These are phyloP conservation scores for Fragaria ananassa DNA, from an alignment of 306 rosid genomes.

Conservation along the genomic window DNA sequence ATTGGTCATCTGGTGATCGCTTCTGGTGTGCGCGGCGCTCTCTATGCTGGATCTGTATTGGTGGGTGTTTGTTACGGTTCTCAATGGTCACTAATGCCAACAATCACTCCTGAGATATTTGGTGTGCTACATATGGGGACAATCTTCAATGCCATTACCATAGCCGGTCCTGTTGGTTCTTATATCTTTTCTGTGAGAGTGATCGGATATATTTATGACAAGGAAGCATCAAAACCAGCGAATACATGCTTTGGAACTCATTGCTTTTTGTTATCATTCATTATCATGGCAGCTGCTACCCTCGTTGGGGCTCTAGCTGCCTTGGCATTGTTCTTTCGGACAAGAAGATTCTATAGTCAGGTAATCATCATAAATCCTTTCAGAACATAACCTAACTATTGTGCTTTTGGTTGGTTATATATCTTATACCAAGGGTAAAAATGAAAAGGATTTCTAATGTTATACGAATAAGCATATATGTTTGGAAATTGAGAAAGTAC, in stretches of 20 bases:
- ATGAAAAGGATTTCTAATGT: neutral
- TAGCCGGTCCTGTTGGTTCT: constrained; percentile 25
- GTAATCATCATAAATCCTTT: constrained; percentile 28
- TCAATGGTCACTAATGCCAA: constrained; percentile 38
- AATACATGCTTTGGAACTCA: constrained; percentile 43
- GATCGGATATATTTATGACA: constrained; percentile 26
- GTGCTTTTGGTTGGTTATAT: neutral
- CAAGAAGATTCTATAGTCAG: constrained; percentile 44
- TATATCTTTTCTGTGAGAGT: constrained; percentile 33
- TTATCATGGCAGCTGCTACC: constrained; percentile 53
- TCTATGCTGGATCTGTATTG: constrained; percentile 17
- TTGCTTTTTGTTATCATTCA: constrained; percentile 51
- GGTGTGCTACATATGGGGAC: constrained; percentile 34
- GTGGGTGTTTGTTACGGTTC: constrained; percentile 31
- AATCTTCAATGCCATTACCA: constrained; percentile 26
- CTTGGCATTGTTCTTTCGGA: constrained; percentile 47
- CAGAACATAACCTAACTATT: neutral
- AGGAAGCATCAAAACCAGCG: constrained; percentile 28
- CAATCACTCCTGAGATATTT: constrained; percentile 26
- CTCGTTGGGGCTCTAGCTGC: constrained; percentile 51
- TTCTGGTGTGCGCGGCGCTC: constrained; percentile 21
- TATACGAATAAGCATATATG: neutral
- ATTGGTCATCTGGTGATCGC: constrained; percentile 19
- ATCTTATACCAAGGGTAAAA: neutral
- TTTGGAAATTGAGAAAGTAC: neutral